phyloP scores from a whole-genome alignment of 768 basidiomycete genomes.

The Suillus subluteus region DNA sequence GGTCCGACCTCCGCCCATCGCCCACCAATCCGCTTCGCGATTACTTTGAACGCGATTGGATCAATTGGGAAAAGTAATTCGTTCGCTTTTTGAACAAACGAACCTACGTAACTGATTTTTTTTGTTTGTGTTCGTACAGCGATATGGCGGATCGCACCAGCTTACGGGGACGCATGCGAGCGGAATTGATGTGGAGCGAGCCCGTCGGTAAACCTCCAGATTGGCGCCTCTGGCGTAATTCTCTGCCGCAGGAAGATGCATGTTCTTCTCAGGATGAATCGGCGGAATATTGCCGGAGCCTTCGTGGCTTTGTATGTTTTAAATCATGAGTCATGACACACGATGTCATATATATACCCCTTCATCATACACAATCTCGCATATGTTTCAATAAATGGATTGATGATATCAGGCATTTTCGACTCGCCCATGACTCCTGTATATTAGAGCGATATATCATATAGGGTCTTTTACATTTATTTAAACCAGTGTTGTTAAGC shows the following conservation, averaged over 20 bases:
- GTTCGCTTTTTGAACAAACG: background rate
- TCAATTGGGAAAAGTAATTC: constrained; percentile 69
- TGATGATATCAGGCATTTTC: background rate
- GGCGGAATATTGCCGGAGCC: constrained; percentile 39
- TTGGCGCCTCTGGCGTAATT: constrained; percentile 54
- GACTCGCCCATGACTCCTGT: no score
- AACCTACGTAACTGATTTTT: constrained; percentile 15
- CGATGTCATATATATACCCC: background rate
- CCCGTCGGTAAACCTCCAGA: constrained; percentile 52
- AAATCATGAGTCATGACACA: constrained; percentile 34
- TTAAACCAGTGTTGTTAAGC: background rate
- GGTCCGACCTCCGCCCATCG: constrained; percentile 22
- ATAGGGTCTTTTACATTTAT: background rate
- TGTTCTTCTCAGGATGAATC: constrained; percentile 24
- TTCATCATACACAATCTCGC: background rate
- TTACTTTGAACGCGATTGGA: constrained; percentile 70
- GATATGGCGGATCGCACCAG: constrained; percentile 78
- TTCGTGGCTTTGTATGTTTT: constrained; percentile 60
- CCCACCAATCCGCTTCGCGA: constrained; percentile 46
- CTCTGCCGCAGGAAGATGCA: constrained; percentile 20
- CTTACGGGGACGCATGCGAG: constrained; percentile 53
- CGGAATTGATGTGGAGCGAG: constrained; percentile 55
- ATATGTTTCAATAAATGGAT: background rate
- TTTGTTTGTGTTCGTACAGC: constrained; percentile 37
- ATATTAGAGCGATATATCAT: background rate